phyloP scores from a whole-genome alignment of 1,139 yeast species.

The Barnettozyma hawaiiensis region DNA sequence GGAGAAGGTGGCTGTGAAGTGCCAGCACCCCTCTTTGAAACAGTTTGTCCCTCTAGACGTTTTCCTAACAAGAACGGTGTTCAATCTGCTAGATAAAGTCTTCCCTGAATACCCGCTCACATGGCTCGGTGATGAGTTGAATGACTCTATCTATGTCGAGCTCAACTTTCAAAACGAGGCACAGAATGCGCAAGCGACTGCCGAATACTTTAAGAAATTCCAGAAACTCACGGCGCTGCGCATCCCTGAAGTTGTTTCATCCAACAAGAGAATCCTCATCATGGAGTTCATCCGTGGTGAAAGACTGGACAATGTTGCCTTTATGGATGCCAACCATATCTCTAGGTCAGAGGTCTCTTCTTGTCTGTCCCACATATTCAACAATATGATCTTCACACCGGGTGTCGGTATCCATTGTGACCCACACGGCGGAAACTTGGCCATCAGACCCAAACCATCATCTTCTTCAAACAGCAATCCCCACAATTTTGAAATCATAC shows the following conservation, averaged over 20 bases:
- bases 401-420: constrained; percentile 92
- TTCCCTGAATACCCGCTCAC: constrained; percentile 92
- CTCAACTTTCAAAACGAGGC: constrained; percentile 87
- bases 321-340: constrained; percentile 56
- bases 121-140: constrained; percentile 93
- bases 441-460: constrained; percentile 49
- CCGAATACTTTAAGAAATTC: constrained; percentile 54
- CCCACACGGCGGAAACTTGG: constrained; percentile 96
- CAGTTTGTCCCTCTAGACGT: constrained; percentile 92
- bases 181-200: constrained; percentile 64
- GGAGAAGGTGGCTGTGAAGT: constrained; percentile 82
- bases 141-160: constrained; percentile 79
- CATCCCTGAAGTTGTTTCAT: constrained; percentile 66
- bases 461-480: constrained; percentile 36
- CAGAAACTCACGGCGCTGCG: constrained; percentile 65
- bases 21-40: constrained; percentile 85
- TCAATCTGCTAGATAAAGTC: constrained; percentile 63
- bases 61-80: constrained; percentile 68
- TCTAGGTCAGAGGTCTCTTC: constrained; percentile 73
- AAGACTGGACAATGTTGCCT: constrained; percentile 71
- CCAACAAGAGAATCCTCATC: constrained; percentile 65
- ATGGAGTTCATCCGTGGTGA: constrained; percentile 89
- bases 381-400: constrained; percentile 93
- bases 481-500: constrained; percentile 82
- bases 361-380: constrained; percentile 85